Evolutionary conservation across 2,329 filamentous ascomycete species (phyloP).

Genomic region (Talaromyces sp.): DNA sequence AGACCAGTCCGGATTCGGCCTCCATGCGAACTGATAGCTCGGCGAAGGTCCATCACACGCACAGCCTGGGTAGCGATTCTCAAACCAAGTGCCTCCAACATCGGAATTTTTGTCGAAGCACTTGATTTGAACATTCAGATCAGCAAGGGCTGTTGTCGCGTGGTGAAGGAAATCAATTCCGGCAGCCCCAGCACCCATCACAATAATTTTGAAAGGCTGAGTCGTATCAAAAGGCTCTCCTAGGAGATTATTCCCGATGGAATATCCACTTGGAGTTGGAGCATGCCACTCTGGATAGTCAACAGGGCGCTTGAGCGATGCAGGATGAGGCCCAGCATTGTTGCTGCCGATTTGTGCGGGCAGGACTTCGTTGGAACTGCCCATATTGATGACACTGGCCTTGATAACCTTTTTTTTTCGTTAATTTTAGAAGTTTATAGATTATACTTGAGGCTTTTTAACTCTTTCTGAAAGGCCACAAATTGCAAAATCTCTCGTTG

Average conservation of each 20-base stretch:
- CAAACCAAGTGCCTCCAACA: slow-evolving; percentile 9
- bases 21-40: background rate
- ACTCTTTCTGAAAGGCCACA: too few species aligned
- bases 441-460: too few species aligned
- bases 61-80: slow-evolving; percentile 6
- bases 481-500: too few species aligned
- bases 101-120: slow-evolving; percentile 9
- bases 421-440: too few species aligned
- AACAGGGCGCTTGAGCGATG: background rate
- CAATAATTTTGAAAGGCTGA: slow-evolving; percentile 15
- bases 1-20: slow-evolving; percentile 9
- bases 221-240: background rate
- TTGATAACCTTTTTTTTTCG: too few species aligned
- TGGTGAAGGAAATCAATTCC: slow-evolving; percentile 19
- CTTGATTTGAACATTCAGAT: slow-evolving; percentile 4
- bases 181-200: slow-evolving; percentile 16
- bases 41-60: slow-evolving; percentile 31
- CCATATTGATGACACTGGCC: too few species aligned
- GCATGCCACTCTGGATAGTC: background rate
- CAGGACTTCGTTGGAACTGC: too few species aligned
- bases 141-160: slow-evolving; percentile 9
- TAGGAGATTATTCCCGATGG: background rate
- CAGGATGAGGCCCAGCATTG: background rate
- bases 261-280: background rate
- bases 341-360: slow-evolving; percentile 6